Conservation (phyloP, 202 grass and related monocot genomes). For the Elaeis oleifera region DNA sequence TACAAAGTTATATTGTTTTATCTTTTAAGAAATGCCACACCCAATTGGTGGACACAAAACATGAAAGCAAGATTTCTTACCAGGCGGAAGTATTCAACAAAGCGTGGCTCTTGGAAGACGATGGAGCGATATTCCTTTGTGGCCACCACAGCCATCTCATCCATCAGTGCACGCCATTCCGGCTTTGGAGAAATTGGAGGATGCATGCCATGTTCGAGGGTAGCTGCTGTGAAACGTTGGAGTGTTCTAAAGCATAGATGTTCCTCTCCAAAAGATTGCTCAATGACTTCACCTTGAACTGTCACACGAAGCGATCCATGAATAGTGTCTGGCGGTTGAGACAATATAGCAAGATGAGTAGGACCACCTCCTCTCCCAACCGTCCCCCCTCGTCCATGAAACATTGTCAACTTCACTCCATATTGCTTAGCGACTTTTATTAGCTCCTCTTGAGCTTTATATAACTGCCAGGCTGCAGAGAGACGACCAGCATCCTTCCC, state of each 20-base stretch:
- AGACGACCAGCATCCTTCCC: constrained; percentile 95
- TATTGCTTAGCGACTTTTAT: constrained; percentile 93
- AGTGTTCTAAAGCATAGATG: constrained; percentile 93
- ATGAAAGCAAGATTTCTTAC: constrained; percentile 36
- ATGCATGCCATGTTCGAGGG: constrained; percentile 95
- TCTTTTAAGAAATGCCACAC: too few species aligned
- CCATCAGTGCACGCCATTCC: constrained; percentile 89
- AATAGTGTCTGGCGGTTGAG: constrained; percentile 89
- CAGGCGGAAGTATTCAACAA: constrained; percentile 96
- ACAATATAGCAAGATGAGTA: constrained; percentile 93
- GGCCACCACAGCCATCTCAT: constrained; percentile 80
- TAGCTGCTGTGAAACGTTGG: constrained; percentile 90
- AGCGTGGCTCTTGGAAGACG: constrained; percentile 86
- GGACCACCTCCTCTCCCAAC: constrained; percentile 96
- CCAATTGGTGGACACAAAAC: too few species aligned
- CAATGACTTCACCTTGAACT: constrained; percentile 93
- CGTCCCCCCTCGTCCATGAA: constrained; percentile 94
- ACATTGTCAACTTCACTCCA: constrained; percentile 94
- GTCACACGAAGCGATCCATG: constrained; percentile 88
- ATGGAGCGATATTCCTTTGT: constrained; percentile 86
- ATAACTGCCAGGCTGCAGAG: constrained; percentile 93
- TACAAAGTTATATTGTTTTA: too few species aligned
- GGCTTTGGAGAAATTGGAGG: constrained; percentile 88
- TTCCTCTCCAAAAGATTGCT: constrained; percentile 93
- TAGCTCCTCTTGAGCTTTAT: constrained; percentile 97